phyloP scores from a whole-genome alignment of 73 alveolate species.

The Strombidium stylifer region DNA sequence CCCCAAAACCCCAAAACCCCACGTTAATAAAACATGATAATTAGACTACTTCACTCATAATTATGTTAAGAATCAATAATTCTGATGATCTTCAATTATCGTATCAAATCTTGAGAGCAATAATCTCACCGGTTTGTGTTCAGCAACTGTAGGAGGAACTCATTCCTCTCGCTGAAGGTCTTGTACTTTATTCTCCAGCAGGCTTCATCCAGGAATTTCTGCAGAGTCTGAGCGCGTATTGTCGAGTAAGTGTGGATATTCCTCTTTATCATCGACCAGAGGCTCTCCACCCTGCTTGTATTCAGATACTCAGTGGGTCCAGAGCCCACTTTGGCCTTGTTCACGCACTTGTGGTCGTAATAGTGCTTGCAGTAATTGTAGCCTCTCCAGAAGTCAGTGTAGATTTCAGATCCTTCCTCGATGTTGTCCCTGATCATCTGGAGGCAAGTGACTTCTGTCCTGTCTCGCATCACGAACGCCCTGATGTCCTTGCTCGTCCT shows the following conservation, averaged over 20 bases:
- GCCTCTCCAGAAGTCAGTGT: constrained; percentile 46
- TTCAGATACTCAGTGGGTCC: constrained; percentile 24
- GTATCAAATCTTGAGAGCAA: no score
- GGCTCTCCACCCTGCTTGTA: constrained; percentile 38
- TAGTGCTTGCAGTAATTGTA: constrained; percentile 4
- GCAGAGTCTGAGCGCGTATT: constrained; percentile 1
- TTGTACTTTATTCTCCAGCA: constrained; percentile 40
- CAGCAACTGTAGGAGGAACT: constrained; percentile 23
- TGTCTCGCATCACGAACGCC: constrained; percentile 19
- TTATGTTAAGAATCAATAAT: no score
- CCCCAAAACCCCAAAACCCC: no score
- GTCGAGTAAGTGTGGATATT: constrained; percentile 6
- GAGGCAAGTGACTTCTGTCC: constrained; percentile 4
- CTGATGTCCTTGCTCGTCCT: constrained; percentile 16
- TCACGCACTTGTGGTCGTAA: constrained; percentile 6
- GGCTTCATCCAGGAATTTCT: constrained; percentile 35
- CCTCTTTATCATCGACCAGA: constrained; percentile 31
- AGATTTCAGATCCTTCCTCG: constrained; percentile 30
- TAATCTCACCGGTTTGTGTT: constrained; percentile 10
- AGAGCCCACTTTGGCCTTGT: constrained; percentile 1
- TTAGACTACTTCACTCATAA: neutral
- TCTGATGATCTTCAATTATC: neutral
- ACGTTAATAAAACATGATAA: no score
- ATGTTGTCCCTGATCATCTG: constrained; percentile 25
- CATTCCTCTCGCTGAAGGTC: constrained; percentile 35